Base-by-base conservation (phyloP, 164 flowering plant genomes). In the Santalum album region DNA sequence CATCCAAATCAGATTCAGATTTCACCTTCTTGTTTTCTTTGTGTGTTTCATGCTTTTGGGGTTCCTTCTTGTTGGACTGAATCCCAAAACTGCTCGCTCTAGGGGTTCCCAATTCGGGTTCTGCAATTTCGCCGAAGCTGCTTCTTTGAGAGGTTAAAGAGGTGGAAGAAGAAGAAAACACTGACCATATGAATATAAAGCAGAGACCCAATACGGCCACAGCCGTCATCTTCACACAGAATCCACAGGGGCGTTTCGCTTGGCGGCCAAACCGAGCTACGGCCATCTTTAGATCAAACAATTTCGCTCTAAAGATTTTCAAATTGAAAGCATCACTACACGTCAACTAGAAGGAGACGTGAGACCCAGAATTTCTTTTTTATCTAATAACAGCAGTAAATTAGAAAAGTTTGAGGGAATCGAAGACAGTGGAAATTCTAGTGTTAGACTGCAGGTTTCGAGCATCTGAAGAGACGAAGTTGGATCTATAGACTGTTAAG, bases 181-280 rank as follows among this genome's bases (percentile, higher is more conserved):
- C 45, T 43, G 86, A 84, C 95, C 90, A 88, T 14, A 80, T 52
- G 21, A 88, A 61, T 2, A 86, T 69, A 46, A 84, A 88, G 56
- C 92, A 78, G 19, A 92, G 70, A 63, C 98, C 98, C 73, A 88
- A 61, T 7, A 80, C 40, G n/a, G 75, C 82, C 4, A 78, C 86
- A 19, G 82, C 79, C 9, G 83, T 66, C 74, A 81, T 62, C 78
- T 92, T 92, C 20, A 73, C 61, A 40, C 79, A 81, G 39, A 92
- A 57, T 51, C 98, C 91, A 72, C 58, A 58, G 25, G 83, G 85
- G 38, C 86, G 80, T 59, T 78, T 88, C 14, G 67, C 80, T 35
- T 74, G 86, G 42, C 90, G 83, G 49, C 65, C 78, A 16, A 81
- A 68, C 56, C 76, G 69, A 47, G 71, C 73, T 23, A 84, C 20